Percentiles rank a stretch among this genome's conserved stretches.
phyloP scores from a whole-genome alignment of 345 rosid species.

The Nephelium lappaceum region DNA sequence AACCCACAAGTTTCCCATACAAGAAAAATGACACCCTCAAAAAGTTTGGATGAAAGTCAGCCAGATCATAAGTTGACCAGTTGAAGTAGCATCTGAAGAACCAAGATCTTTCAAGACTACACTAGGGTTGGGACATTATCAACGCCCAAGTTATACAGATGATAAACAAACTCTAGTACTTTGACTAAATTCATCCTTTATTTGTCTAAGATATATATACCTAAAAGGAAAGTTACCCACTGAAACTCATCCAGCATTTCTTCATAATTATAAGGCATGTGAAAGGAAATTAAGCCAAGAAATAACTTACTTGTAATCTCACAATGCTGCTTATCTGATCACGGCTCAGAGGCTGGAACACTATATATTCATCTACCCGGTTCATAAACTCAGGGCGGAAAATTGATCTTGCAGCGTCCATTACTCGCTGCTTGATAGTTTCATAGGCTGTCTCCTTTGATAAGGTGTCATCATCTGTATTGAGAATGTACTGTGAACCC shows the following conservation, averaged over 20 bases:
- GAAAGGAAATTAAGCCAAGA: neutral
- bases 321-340: slow-evolving; percentile 83
- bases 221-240: too few relatives aligned
- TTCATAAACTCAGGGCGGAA: slow-evolving; percentile 99
- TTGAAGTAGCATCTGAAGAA: neutral
- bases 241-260: neutral
- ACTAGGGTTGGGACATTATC: too few relatives aligned
- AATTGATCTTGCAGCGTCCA: slow-evolving; percentile 96
- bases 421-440: slow-evolving; percentile 76
- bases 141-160: too few relatives aligned
- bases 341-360: slow-evolving; percentile 94
- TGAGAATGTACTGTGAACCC: slow-evolving; percentile 85
- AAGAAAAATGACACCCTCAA: neutral
- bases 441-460: slow-evolving; percentile 70
- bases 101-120: too few relatives aligned
- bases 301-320: slow-evolving; percentile 71
- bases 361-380: slow-evolving; percentile 96
- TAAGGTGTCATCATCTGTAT: slow-evolving; percentile 52
- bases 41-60: neutral
- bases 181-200: neutral
- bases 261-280: neutral
- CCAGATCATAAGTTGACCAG: neutral
- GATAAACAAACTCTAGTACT: too few relatives aligned
- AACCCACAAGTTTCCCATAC: too few relatives aligned
- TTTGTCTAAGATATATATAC: too few relatives aligned